phyloP scores from a whole-genome alignment of 73 alveolate species.

The Diophrys sp. region DNA sequence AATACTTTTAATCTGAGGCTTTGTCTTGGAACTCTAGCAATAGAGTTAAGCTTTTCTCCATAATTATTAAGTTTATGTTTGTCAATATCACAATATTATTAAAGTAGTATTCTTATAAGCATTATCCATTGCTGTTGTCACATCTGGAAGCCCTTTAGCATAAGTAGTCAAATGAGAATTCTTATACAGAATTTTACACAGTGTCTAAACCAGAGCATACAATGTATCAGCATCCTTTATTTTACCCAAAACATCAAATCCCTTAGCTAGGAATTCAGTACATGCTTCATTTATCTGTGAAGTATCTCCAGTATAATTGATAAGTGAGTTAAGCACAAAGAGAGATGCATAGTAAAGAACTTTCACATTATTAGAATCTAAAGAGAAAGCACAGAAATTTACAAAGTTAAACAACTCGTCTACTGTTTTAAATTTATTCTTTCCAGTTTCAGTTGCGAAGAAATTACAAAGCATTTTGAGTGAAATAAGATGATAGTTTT shows the following conservation, averaged over 20 bases:
- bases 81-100: too few relatives aligned
- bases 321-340: slow-evolving; percentile 11
- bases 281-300: not conserved
- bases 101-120: not conserved
- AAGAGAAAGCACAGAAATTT: slow-evolving; percentile 29
- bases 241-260: not conserved
- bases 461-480: slow-evolving; percentile 45
- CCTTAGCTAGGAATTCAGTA: not conserved
- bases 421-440: slow-evolving; percentile 7
- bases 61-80: too few relatives aligned
- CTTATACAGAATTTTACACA: not conserved
- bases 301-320: not conserved
- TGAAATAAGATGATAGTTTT: slow-evolving; percentile 36
- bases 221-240: not conserved
- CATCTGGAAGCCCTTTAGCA: not conserved
- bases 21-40: too few relatives aligned
- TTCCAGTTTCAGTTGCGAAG: slow-evolving; percentile 17
- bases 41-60: too few relatives aligned
- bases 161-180: not conserved
- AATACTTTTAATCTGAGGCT: too few relatives aligned
- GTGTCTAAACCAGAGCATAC: not conserved
- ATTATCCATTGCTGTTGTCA: not conserved
- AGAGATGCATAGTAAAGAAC: slow-evolving; percentile 36
- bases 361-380: slow-evolving; percentile 32
- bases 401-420: slow-evolving; percentile 23